A percentile compares a stretch with the other conserved stretches of the same genome.
phyloP scores from a whole-genome alignment of 441 rosid species.

The Pelargonium cotyledonis region DNA sequence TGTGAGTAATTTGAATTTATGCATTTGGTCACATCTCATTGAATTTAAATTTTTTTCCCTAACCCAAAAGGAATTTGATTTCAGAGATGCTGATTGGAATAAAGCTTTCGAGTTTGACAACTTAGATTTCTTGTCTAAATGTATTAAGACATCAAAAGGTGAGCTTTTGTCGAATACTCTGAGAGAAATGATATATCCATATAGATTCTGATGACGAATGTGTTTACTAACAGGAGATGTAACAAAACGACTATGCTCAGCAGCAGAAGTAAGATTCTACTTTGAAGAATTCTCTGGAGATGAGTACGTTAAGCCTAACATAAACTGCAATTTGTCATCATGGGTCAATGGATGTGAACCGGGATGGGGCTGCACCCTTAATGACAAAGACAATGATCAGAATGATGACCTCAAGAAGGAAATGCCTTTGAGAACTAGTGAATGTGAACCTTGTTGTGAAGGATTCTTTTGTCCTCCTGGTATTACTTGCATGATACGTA shows the following conservation, averaged over 20 bases:
- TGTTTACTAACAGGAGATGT: slow-evolving; percentile 39
- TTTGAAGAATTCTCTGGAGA: slow-evolving; percentile 35
- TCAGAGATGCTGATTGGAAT: slow-evolving; percentile 50
- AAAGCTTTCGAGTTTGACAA: slow-evolving; percentile 48
- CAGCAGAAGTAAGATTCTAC: slow-evolving; percentile 54
- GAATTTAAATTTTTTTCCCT: slow-evolving; percentile 5
- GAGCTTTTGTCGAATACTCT: slow-evolving; percentile 8
- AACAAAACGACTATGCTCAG: slow-evolving; percentile 45
- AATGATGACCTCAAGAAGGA: slow-evolving; percentile 28
- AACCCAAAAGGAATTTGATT: slow-evolving; percentile 14
- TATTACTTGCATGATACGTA: slow-evolving; percentile 68
- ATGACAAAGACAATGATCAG: slow-evolving; percentile 16
- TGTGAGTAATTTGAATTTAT: slow-evolving; percentile 34
- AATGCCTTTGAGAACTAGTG: slow-evolving; percentile 40
- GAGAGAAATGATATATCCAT: background rate
- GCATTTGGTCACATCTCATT: background rate
- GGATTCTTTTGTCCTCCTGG: slow-evolving; percentile 74
- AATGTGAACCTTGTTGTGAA: slow-evolving; percentile 62
- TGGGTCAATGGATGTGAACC: slow-evolving; percentile 65
- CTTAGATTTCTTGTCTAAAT: slow-evolving; percentile 42
- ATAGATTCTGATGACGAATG: slow-evolving; percentile 11
- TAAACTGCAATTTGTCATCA: slow-evolving; percentile 48
- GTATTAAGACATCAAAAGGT: slow-evolving; percentile 48
- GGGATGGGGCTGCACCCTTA: slow-evolving; percentile 55
- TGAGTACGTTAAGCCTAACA: slow-evolving; percentile 40